A percentile compares a stretch with the other conserved stretches of the same genome.
Conservation (phyloP, 2,329 filamentous ascomycete species). For the Alternaria consortialis region DNA sequence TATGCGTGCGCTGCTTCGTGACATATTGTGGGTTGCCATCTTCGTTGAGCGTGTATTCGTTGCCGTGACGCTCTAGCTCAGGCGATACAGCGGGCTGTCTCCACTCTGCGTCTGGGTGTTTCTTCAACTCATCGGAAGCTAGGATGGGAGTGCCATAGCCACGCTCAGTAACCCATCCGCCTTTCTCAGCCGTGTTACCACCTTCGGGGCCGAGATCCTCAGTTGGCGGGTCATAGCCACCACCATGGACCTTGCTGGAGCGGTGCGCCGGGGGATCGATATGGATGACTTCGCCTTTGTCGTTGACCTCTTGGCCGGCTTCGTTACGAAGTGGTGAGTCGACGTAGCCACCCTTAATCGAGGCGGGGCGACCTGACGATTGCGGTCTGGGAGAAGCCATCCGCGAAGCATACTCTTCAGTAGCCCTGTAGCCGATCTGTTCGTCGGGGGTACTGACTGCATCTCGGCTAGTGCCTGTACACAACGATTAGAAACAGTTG, state of each 20-base stretch:
- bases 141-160: conserved; percentile 81
- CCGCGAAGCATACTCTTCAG: conserved; percentile 82
- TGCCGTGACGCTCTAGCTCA: conserved; percentile 64
- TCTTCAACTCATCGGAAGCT: conserved; percentile 85
- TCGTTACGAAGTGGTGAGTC: conserved; percentile 64
- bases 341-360: conserved; percentile 56
- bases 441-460: conserved; percentile 83
- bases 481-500: conserved; percentile 60
- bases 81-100: conserved; percentile 86
- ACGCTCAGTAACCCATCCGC: conserved; percentile 65
- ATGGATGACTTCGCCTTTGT: conserved; percentile 74
- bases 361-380: conserved; percentile 56
- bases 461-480: conserved; percentile 69
- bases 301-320: conserved; percentile 55
- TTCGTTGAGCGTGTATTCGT: conserved; percentile 61
- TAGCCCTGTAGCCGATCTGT: conserved; percentile 87
- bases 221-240: conserved; percentile 62
- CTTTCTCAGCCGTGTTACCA: conserved; percentile 57
- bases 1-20: conserved; percentile 62
- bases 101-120: conserved; percentile 72
- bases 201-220: conserved; percentile 61
- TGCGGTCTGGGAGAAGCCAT: conserved; percentile 73
- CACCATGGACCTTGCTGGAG: conserved; percentile 54
- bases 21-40: conserved; percentile 53
- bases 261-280: conserved; percentile 72